Evolutionary conservation across 2,329 filamentous ascomycete genomes (phyloP).

Genomic region (Ascochyta viciae-villosae): DNA sequence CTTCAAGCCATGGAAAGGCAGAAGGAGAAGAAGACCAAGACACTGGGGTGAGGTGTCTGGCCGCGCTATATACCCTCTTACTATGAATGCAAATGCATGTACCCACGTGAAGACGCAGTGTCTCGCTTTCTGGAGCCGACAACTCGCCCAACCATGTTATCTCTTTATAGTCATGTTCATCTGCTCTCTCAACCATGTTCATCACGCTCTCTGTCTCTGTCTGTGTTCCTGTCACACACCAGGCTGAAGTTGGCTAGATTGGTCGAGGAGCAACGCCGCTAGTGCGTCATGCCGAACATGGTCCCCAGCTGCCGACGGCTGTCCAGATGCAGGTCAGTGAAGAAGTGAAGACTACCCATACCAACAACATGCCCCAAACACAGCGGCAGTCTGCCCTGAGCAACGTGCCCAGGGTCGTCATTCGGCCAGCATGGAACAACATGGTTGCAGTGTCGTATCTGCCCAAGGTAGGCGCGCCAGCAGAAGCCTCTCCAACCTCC

Average conservation of each 20-base stretch:
- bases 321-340: background rate
- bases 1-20: conserved; percentile 76
- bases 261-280: background rate
- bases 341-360: background rate
- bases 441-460: conserved; percentile 39
- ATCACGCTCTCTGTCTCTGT: background rate
- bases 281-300: conserved; percentile 12
- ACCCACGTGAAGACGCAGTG: background rate
- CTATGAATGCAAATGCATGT: background rate
- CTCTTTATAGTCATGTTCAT: background rate
- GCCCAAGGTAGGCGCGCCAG: conserved; percentile 33
- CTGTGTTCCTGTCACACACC: background rate
- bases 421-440: conserved; percentile 39
- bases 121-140: background rate
- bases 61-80: conserved; percentile 8
- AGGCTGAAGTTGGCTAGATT: too few species aligned
- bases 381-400: conserved; percentile 45
- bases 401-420: conserved; percentile 34
- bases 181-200: too few species aligned
- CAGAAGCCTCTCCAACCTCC: background rate
- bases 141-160: too few species aligned
- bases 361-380: conserved; percentile 32
- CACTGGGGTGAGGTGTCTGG: conserved; percentile 12
- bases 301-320: background rate
- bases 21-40: conserved; percentile 51